phyloP scores from a whole-genome alignment of 2,329 filamentous ascomycete species.

The Penicillium brevicompactum region DNA sequence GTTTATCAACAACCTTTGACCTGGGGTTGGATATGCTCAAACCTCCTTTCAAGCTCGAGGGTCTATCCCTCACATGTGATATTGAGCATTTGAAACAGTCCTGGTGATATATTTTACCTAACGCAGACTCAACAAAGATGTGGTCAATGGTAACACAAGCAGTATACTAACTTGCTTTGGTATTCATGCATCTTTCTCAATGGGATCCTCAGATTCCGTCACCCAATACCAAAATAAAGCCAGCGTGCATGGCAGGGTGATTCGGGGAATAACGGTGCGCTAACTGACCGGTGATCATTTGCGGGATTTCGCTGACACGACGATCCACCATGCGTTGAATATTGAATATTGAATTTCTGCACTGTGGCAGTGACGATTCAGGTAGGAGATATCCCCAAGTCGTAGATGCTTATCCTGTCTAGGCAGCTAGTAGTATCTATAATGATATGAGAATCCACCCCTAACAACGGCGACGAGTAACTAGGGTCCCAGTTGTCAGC shows the following conservation, averaged over 20 bases:
- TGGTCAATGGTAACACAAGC: not conserved
- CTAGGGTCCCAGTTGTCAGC: no score
- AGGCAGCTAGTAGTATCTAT: not conserved
- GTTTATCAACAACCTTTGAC: not conserved
- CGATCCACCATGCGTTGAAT: constrained; percentile 12
- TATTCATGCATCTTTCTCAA: no score
- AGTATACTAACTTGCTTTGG: not conserved
- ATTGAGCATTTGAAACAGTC: not conserved
- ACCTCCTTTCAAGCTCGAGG: not conserved
- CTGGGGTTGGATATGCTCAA: not conserved
- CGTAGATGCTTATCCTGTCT: not conserved
- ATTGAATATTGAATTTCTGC: constrained; percentile 9
- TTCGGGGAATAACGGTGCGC: constrained; percentile 11
- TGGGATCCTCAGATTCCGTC: not conserved
- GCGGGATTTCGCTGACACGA: not conserved
- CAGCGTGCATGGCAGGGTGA: not conserved
- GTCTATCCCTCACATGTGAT: constrained; percentile 5
- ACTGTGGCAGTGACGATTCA: not conserved
- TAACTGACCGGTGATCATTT: constrained; percentile 16
- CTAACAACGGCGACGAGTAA: no score
- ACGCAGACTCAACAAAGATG: not conserved
- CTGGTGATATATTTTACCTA: no score
- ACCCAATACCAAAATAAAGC: not conserved
- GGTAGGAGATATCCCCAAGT: constrained; percentile 2
- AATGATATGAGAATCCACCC: no score